phyloP scores from a whole-genome alignment of 108 stramenopile genomes.

The Schizochytrium sp. region DNA sequence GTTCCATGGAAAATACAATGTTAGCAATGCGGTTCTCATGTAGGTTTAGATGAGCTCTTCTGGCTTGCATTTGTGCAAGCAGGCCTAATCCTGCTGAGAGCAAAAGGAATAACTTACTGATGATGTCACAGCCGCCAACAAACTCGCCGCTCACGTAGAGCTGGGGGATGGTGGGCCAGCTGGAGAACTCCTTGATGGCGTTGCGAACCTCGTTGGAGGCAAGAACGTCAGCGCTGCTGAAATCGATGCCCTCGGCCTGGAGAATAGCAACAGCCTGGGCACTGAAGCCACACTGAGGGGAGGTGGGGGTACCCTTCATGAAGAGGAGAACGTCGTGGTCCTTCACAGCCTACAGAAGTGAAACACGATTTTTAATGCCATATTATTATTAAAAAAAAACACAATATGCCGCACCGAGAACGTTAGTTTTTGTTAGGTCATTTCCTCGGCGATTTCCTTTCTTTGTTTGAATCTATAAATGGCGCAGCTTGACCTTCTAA shows the following conservation, averaged over 20 bases:
- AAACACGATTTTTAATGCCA: background rate
- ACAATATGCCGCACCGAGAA: background rate
- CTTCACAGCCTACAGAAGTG: conserved; percentile 43
- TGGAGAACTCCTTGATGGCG: conserved; percentile 88
- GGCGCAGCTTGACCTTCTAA: background rate
- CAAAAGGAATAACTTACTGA: conserved; percentile 71
- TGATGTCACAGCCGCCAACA: conserved; percentile 96
- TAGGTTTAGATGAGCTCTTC: too few species aligned
- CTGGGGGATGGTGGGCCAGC: conserved; percentile 99
- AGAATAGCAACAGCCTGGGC: conserved; percentile 88
- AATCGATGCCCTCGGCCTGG: conserved; percentile 87
- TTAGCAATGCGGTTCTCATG: too few species aligned
- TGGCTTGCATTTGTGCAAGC: too few species aligned
- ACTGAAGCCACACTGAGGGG: conserved; percentile 98
- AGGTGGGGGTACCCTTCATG: conserved; percentile 98
- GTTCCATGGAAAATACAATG: too few species aligned
- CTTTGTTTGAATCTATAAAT: conserved; percentile 58
- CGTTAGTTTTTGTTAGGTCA: background rate
- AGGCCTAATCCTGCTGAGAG: background rate
- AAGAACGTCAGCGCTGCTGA: conserved; percentile 95
- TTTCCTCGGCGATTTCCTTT: conserved; percentile 57
- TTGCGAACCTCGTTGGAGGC: conserved; percentile 95
- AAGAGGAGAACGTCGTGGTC: conserved; percentile 89
- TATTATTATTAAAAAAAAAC: background rate
- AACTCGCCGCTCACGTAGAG: conserved; percentile 97